Percentiles rank a stretch among this genome's conserved stretches.
Evolutionary conservation across 306 rosid species (phyloP).

Genomic region (Mimosa pudica): DNA sequence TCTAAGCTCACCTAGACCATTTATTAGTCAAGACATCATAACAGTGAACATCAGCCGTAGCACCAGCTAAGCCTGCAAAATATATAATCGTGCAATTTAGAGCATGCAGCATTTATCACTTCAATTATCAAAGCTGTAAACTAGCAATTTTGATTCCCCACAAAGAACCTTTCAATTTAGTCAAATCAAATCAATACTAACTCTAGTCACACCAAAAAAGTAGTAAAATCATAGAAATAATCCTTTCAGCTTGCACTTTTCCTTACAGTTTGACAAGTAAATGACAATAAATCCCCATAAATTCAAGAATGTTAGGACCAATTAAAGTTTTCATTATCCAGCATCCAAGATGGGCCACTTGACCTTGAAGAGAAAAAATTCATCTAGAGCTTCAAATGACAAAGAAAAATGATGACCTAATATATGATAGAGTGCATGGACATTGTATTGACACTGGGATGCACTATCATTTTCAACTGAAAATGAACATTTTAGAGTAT

Average conservation of each 20-base stretch:
- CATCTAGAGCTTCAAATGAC: conserved; percentile 18
- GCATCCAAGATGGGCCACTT: conserved; percentile 26
- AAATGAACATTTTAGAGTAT: too few species aligned
- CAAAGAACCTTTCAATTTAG: conserved; percentile 15
- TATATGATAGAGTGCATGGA: conserved; percentile 5
- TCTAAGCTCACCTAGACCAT: conserved; percentile 90
- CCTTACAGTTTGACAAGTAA: conserved; percentile 28
- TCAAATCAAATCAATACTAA: conserved; percentile 30
- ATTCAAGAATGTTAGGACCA: conserved; percentile 28
- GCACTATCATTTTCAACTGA: conserved; percentile 10
- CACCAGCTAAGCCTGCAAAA: conserved; percentile 97
- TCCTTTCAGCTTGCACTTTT: conserved; percentile 24
- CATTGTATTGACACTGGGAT: conserved; percentile 12
- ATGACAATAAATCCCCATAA: conserved; percentile 26
- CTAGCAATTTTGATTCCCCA: conserved; percentile 30
- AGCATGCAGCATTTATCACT: conserved; percentile 25
- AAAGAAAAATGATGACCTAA: conserved; percentile 17
- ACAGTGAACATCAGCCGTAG: conserved; percentile 99
- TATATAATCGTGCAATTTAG: conserved; percentile 40
- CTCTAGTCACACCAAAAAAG: conserved; percentile 19
- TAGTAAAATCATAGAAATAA: conserved; percentile 5
- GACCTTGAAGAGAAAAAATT: conserved; percentile 14
- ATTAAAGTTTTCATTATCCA: conserved; percentile 24
- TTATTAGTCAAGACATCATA: conserved; percentile 91
- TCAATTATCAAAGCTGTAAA: conserved; percentile 19